A percentile compares a stretch with the other conserved stretches of the same genome.
Conservation (phyloP, 306 rosid genomes). For the Quercus parvula region DNA sequence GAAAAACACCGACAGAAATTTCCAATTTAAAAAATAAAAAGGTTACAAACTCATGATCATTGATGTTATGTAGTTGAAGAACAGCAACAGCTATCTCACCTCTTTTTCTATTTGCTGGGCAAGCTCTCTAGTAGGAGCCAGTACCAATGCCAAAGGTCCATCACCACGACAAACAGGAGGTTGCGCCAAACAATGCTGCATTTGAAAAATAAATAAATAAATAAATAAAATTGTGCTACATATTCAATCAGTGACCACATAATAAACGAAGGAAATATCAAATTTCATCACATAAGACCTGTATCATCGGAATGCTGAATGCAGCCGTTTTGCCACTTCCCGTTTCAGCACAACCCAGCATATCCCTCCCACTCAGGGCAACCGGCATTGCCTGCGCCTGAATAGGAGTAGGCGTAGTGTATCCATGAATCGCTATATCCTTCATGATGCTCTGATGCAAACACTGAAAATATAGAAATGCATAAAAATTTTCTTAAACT, state of each 20-base stretch:
- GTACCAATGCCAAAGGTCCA: conserved; percentile 78
- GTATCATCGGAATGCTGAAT: conserved; percentile 81
- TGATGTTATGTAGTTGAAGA: conserved; percentile 1
- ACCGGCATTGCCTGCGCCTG: conserved; percentile 93
- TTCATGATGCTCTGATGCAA: conserved; percentile 70
- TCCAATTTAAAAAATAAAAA: conserved; percentile 5
- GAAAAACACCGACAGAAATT: conserved; percentile 1
- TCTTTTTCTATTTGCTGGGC: conserved; percentile 93
- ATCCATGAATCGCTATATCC: conserved; percentile 81
- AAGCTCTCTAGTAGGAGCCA: conserved; percentile 94
- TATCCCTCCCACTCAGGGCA: conserved; percentile 81
- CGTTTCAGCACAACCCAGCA: conserved; percentile 89
- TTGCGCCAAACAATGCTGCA: conserved; percentile 83
- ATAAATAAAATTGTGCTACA: not conserved
- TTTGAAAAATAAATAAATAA: not conserved
- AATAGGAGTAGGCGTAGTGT: conserved; percentile 84
- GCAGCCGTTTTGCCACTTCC: conserved; percentile 96
- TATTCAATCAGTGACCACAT: not conserved
- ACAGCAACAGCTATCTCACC: conserved; percentile 36
- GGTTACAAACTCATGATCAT: not conserved
- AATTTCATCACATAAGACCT: conserved; percentile 41
- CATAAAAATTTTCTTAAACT: not conserved
- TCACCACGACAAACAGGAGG: conserved; percentile 64
- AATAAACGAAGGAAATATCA: conserved; percentile 12
- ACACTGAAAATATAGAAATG: conserved; percentile 44